phyloP scores from a whole-genome alignment of 2,329 filamentous ascomycete genomes.

The Tolypocladium tropicale region DNA sequence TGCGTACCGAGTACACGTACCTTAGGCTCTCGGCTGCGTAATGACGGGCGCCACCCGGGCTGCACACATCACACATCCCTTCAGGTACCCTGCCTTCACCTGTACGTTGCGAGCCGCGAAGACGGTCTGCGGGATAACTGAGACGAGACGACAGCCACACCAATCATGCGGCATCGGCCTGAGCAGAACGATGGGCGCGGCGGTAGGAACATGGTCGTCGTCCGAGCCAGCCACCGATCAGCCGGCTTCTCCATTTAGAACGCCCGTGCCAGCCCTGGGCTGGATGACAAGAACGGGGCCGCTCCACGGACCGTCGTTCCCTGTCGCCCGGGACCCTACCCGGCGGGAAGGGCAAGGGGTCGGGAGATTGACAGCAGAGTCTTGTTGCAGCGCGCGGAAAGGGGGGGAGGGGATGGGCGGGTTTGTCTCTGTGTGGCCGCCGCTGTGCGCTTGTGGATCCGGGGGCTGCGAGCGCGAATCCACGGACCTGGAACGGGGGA shows the following conservation, averaged over 20 bases:
- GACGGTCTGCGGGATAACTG: background rate
- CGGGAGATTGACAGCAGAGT: too few species aligned
- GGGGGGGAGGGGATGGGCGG: background rate
- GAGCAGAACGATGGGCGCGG: background rate
- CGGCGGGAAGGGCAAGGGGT: background rate
- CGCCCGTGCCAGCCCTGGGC: background rate
- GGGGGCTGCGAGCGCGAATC: background rate
- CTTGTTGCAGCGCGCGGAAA: too few species aligned
- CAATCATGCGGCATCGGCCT: background rate
- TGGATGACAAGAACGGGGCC: background rate
- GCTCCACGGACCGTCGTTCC: background rate
- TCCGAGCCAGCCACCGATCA: background rate
- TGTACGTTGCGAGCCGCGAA: background rate
- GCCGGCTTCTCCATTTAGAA: background rate
- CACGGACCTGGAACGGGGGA: constrained; percentile 1
- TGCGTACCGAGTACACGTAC: too few species aligned
- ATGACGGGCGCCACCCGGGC: constrained; percentile 1
- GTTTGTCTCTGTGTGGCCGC: background rate
- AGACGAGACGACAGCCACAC: constrained; percentile 2
- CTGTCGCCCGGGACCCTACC: background rate
- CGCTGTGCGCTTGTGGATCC: background rate
- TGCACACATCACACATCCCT: background rate
- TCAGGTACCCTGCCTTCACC: background rate
- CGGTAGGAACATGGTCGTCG: background rate
- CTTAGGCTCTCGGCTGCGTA: background rate